A percentile compares a stretch with the other conserved stretches of the same genome.
Evolutionary conservation across 345 rosid species (phyloP).

Genomic region (Punica granatum): DNA sequence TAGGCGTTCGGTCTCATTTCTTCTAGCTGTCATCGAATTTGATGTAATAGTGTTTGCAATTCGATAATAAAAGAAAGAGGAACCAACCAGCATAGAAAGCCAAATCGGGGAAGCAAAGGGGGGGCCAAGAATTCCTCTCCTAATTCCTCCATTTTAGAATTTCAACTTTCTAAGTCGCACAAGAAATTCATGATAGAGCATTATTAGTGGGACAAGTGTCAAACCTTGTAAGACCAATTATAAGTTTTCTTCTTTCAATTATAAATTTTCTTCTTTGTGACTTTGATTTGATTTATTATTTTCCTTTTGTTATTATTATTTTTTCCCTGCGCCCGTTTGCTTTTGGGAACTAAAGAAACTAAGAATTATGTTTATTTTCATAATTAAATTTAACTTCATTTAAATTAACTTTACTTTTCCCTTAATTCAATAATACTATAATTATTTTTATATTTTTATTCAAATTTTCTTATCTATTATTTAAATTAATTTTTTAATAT

Average conservation of each 20-base stretch:
- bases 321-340: conserved; percentile 13
- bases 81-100: conserved; percentile 2
- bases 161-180: not conserved
- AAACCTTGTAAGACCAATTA: not conserved
- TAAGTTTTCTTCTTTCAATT: not conserved
- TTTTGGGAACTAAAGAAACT: conserved; percentile 11
- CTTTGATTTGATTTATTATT: not conserved
- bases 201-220: conserved; percentile 2
- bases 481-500: too few relatives aligned
- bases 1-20: too few relatives aligned
- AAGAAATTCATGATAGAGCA: not conserved
- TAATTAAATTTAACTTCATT: too few relatives aligned
- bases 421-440: too few relatives aligned
- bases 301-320: not conserved
- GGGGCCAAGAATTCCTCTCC: too few relatives aligned
- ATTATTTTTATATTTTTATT: too few relatives aligned
- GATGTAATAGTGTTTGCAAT: not conserved
- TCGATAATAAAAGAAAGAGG: not conserved
- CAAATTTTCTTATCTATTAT: too few relatives aligned
- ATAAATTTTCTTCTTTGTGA: not conserved
- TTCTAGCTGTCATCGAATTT: not conserved
- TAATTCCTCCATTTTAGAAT: too few relatives aligned
- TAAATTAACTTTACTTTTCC: too few relatives aligned
- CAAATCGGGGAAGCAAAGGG: conserved; percentile 3
- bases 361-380: too few relatives aligned